Percentiles rank a stretch among this genome's conserved stretches.
Conservation (phyloP, 192 early-diverging fungal species). For the Haplosporangium gracile region DNA sequence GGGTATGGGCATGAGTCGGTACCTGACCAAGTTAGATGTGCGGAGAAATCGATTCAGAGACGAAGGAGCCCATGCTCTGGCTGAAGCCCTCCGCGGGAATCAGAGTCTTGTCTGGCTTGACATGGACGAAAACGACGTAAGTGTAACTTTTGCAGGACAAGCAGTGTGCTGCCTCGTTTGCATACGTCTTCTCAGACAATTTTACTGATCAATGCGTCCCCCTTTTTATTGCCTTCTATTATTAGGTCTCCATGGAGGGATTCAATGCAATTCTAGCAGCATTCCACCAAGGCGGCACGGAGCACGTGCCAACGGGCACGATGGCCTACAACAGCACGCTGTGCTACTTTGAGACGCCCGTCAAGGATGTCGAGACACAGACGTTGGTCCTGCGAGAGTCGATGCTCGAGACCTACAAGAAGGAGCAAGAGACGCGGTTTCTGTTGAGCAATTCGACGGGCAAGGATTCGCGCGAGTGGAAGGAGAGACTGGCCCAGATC, state of each 20-base stretch:
- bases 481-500: constrained; percentile 47
- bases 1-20: constrained; percentile 44
- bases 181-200: background rate
- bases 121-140: constrained; percentile 64
- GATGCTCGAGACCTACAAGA: constrained; percentile 55
- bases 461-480: constrained; percentile 48
- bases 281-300: constrained; percentile 52
- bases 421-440: constrained; percentile 60
- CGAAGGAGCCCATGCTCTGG: constrained; percentile 51
- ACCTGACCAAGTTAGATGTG: constrained; percentile 47
- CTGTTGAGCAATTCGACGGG: constrained; percentile 58
- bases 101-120: constrained; percentile 47
- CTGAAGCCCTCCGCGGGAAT: constrained; percentile 55
- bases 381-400: constrained; percentile 31
- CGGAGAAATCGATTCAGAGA: constrained; percentile 55
- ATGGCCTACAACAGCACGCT: constrained; percentile 48
- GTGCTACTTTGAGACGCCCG: constrained; percentile 47
- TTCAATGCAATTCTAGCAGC: constrained; percentile 55
- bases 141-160: background rate
- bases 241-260: constrained; percentile 62
- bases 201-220: background rate
- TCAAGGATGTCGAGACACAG: constrained; percentile 56
- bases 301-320: constrained; percentile 44
- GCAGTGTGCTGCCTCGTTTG: background rate
- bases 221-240: background rate